Evolutionary conservation across 768 basidiomycete species (phyloP), one percentile per base, ranked within the genome.

Genomic region (Phlegmacium glaucopus): DNA sequence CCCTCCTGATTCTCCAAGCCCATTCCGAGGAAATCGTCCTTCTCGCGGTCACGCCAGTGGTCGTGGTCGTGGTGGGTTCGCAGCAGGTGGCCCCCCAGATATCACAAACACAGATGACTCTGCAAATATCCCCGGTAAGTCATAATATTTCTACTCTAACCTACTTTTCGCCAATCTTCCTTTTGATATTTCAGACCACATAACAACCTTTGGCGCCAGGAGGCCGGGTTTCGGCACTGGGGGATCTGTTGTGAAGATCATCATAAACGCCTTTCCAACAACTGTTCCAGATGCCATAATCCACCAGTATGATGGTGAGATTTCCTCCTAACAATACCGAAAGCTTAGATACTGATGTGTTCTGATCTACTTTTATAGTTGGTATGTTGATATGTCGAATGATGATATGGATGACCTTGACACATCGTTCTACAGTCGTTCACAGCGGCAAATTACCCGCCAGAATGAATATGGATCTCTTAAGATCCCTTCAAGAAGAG

Each of bases 241-340:
- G 15, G 72, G 70, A 9, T 50, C 60, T 27, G 32, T 42, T 1
- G 47, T 69, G 13, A 51, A 56, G 1, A 42, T 71, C 3, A 43
- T 55, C 34, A 61, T 67, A 34, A 92, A 91, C 60, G 82, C 84
- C 36, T 91, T 87, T 53, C 63, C 60, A 10, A 76, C 79, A 2
- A 70, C 72, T 1, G 76, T 85, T 4, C 79, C 85, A 0, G 72
- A 80, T 12, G 63, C 59, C 1, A 74, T 74, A 13, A 87, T 90
- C 29, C 71, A 81, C 49, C 89, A 92, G 49, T 90, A 92, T 53
- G 87, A 91, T 63, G 84, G 89, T 87, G 60, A 43, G 82, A 64
- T 9, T 10, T 17, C 17, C n/a, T 18, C n/a, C 9, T 3, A 42
- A 18, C n/a, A 18, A 22, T 22, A 22, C 22, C 22, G 5, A 3